Percentiles rank a stretch among this genome's conserved stretches.
Conservation (phyloP, 1,284 basidiomycete species). For the Apiotrichum gracile region DNA sequence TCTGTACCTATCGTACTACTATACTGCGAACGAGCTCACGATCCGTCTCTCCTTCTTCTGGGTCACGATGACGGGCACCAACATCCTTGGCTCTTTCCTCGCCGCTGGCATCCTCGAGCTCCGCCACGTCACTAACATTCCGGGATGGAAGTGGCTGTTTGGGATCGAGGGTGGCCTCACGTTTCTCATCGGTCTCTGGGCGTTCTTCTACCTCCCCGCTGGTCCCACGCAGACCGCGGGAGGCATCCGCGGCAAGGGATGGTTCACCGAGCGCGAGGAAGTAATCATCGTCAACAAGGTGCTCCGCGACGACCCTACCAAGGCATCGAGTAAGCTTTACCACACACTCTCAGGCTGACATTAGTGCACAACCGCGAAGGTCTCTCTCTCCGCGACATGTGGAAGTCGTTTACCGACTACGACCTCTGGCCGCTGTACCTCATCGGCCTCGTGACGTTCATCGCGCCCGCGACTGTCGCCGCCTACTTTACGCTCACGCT, state of each 20-base stretch:
- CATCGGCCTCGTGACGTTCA: conserved; percentile 19
- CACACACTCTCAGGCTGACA: no score
- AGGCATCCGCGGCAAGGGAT: conserved; percentile 29
- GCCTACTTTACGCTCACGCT: conserved; percentile 24
- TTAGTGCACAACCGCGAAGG: conserved; percentile 51
- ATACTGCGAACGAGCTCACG: conserved; percentile 37
- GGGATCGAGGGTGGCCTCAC: conserved; percentile 34
- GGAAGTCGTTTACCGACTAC: conserved; percentile 36
- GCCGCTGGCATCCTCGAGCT: conserved; percentile 40
- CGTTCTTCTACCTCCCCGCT: conserved; percentile 37
- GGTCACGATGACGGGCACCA: conserved; percentile 27
- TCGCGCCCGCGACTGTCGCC: conserved; percentile 17
- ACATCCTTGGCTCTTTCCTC: conserved; percentile 30
- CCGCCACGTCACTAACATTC: conserved; percentile 25
- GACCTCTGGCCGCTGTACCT: conserved; percentile 47
- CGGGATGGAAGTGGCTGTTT: conserved; percentile 40
- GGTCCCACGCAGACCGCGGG: conserved; percentile 6
- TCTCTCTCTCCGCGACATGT: conserved; percentile 22
- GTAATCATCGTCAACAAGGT: conserved; percentile 49
- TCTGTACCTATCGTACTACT: conserved; percentile 46
- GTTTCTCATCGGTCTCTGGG: conserved; percentile 32
- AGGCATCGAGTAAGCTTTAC: no score
- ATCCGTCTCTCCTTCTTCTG: conserved; percentile 45
- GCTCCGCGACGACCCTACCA: conserved; percentile 47
- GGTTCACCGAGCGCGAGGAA: conserved; percentile 48